Evolutionary conservation across 495 filamentous ascomycete genomes (phyloP).

Genomic region (Extremus antarcticus): DNA sequence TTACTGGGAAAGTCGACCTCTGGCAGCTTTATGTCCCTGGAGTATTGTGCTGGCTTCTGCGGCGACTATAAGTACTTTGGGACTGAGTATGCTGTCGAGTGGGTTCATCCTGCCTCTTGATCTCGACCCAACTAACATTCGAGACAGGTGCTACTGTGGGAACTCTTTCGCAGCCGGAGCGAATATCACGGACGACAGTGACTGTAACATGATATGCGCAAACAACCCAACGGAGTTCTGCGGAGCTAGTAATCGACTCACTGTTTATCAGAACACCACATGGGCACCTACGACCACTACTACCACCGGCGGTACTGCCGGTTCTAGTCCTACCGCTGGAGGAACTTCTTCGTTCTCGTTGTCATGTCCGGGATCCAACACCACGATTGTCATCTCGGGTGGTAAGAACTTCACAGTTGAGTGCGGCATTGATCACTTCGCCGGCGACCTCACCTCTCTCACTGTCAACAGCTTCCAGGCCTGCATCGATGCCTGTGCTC

Average conservation of each 20-base stretch:
- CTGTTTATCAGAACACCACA: constrained; percentile 16
- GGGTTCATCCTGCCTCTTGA: background rate
- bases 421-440: constrained; percentile 11
- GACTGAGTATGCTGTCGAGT: constrained; percentile 37
- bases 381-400: constrained; percentile 4
- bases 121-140: background rate
- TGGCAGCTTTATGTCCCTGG: constrained; percentile 12
- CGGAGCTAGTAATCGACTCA: constrained; percentile 16
- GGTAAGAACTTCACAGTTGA: constrained; percentile 5
- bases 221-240: constrained; percentile 13
- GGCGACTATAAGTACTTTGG: constrained; percentile 33
- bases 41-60: constrained; percentile 14
- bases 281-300: constrained; percentile 3
- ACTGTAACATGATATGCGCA: constrained; percentile 12
- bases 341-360: constrained; percentile 1
- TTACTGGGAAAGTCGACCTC: constrained; percentile 4
- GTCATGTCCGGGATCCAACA: constrained; percentile 1
- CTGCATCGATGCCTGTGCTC: constrained; percentile 9
- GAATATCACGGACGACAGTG: background rate
- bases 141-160: constrained; percentile 16
- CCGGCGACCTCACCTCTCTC: constrained; percentile 2
- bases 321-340: background rate
- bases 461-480: constrained; percentile 1
- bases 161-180: constrained; percentile 4
- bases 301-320: background rate